These are phyloP conservation scores for Vicia sativa DNA, from an alignment of 306 rosid genomes.

Conservation along the genomic window DNA sequence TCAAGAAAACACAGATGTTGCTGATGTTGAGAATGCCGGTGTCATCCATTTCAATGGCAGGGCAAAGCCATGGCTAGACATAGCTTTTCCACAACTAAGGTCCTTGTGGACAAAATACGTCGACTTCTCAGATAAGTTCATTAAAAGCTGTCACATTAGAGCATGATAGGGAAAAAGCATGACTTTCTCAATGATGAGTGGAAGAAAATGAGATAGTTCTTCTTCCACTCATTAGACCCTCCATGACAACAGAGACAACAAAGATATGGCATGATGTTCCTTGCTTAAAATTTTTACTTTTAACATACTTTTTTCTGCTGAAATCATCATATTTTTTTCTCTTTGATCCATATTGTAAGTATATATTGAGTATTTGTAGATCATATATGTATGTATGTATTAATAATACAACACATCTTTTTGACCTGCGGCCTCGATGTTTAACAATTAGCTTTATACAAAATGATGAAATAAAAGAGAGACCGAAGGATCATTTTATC, in stretches of 20 bases:
- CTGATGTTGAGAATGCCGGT: constrained; percentile 74
- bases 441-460: constrained; percentile 29
- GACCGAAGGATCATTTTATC: constrained; percentile 30
- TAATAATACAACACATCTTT: constrained; percentile 35
- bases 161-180: constrained; percentile 50
- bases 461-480: constrained; percentile 34
- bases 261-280: constrained; percentile 44
- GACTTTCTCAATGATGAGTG: constrained; percentile 37
- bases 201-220: constrained; percentile 52
- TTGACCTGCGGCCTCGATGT: constrained; percentile 33
- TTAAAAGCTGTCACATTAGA: constrained; percentile 84
- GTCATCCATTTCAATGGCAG: constrained; percentile 96
- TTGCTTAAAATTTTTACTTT: constrained; percentile 33
- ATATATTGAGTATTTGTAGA: constrained; percentile 32
- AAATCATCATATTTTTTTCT: constrained; percentile 49
- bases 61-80: constrained; percentile 98
- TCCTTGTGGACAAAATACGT: constrained; percentile 82
- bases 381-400: constrained; percentile 36
- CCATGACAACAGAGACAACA: constrained; percentile 39
- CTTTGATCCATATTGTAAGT: constrained; percentile 49
- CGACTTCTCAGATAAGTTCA: constrained; percentile 87
- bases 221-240: constrained; percentile 52
- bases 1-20: constrained; percentile 80
- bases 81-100: constrained; percentile 81
- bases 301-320: constrained; percentile 45